These are phyloP conservation scores for Rhytidiadelphus loreus DNA, from an alignment of 225 moss, liverwort and hornwort genomes.

Conservation along the genomic window DNA sequence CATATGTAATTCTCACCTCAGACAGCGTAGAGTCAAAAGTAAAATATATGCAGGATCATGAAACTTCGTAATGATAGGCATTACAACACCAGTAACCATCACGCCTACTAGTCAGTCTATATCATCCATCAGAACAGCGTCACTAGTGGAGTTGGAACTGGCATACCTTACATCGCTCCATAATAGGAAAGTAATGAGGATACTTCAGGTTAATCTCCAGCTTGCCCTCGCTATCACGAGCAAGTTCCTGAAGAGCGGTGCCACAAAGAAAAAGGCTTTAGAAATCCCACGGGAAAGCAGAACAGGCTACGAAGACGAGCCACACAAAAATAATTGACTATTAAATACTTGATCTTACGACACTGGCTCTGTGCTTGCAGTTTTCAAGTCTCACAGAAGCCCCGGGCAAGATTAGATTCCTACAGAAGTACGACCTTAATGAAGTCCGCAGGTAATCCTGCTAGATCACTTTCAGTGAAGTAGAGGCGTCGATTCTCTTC, in stretches of 20 bases:
- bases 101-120: not conserved
- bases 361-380: not conserved
- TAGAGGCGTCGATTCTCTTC: slow-evolving; percentile 75
- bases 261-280: not conserved
- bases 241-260: slow-evolving; percentile 45
- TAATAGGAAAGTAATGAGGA: slow-evolving; percentile 84
- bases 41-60: not conserved
- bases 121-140: not conserved
- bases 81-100: not conserved
- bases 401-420: not conserved
- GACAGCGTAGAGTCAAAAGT: not conserved
- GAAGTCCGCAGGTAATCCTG: slow-evolving; percentile 80
- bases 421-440: slow-evolving; percentile 49
- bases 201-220: slow-evolving; percentile 92
- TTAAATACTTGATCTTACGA: not conserved
- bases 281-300: not conserved
- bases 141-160: not conserved
- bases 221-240: slow-evolving; percentile 64
- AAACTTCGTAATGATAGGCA: not conserved
- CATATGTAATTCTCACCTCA: not conserved
- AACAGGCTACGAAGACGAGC: not conserved
- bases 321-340: not conserved
- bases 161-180: slow-evolving; percentile 97
- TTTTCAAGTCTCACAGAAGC: not conserved
- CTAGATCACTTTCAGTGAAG: slow-evolving; percentile 74